phyloP scores from a whole-genome alignment of 441 rosid species.

The Corymbia calophylla region DNA sequence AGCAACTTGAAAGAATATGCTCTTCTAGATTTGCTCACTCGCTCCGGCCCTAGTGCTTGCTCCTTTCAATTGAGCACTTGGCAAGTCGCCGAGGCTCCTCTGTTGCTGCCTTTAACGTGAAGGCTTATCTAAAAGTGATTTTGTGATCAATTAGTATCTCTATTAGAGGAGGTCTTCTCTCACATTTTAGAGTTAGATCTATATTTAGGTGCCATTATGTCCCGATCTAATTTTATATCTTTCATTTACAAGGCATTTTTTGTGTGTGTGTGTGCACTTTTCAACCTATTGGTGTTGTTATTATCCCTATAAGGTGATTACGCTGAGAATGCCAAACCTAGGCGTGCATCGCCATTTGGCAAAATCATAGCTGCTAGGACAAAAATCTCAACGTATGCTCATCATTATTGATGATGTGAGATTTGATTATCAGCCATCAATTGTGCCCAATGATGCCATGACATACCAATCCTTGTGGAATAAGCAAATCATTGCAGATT shows the following conservation, averaged over 20 bases:
- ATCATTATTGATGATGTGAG: not conserved
- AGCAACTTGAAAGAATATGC: not conserved
- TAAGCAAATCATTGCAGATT: rapidly evolving
- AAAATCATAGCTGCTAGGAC: not conserved
- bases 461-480: not conserved
- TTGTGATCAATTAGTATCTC: not conserved
- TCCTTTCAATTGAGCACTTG: not conserved
- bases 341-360: not conserved
- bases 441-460: not conserved
- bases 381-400: rapidly evolving
- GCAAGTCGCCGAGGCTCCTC: not conserved
- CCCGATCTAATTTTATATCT: not conserved
- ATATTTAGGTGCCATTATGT: not conserved
- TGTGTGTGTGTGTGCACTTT: not conserved
- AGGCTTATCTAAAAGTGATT: not conserved
- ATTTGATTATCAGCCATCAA: rapidly evolving
- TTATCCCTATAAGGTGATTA: not conserved
- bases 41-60: not conserved
- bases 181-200: not conserved
- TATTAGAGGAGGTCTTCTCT: not conserved
- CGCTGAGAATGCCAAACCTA: not conserved
- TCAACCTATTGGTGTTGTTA: not conserved
- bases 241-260: not conserved
- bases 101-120: not conserved
- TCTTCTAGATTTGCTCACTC: not conserved